These are phyloP conservation scores for Aphanocladium album DNA, from an alignment of 2,329 filamentous ascomycete genomes.

Conservation along the genomic window DNA sequence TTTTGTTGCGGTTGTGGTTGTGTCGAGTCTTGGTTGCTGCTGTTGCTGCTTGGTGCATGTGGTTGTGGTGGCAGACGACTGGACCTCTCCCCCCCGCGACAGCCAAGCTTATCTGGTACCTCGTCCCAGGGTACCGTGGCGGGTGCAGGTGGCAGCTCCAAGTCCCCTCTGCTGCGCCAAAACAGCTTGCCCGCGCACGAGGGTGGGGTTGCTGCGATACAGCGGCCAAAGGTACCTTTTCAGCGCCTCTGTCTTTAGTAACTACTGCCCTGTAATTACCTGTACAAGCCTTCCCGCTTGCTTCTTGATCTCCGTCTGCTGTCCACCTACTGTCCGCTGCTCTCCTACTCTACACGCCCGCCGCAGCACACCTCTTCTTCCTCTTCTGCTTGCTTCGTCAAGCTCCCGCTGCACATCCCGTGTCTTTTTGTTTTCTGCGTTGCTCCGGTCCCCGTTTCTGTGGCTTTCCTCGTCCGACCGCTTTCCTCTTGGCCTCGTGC, in stretches of 20 bases:
- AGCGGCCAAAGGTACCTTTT: conserved; percentile 3
- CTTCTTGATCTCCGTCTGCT: not conserved
- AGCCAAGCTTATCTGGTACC: conserved; percentile 2
- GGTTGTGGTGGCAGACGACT: not conserved
- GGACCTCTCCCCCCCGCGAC: no score
- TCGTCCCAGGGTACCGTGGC: not conserved
- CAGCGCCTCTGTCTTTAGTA: not conserved
- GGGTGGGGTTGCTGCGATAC: conserved; percentile 4
- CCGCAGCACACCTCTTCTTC: not conserved
- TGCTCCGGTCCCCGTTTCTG: not conserved
- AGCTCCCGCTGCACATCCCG: no score
- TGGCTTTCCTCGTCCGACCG: no score
- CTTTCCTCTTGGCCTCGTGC: no score
- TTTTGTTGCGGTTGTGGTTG: no score
- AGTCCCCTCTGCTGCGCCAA: not conserved
- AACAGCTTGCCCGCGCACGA: not conserved
- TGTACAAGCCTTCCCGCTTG: no score
- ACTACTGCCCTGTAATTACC: no score
- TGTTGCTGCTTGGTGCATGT: no score
- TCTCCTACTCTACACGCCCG: not conserved
- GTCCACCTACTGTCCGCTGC: not conserved
- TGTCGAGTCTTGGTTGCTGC: no score
- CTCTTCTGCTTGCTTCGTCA: not conserved
- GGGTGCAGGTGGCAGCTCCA: not conserved
- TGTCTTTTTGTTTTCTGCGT: not conserved